Conservation (phyloP, 106 monocot species). For the Agapanthus africanus region DNA sequence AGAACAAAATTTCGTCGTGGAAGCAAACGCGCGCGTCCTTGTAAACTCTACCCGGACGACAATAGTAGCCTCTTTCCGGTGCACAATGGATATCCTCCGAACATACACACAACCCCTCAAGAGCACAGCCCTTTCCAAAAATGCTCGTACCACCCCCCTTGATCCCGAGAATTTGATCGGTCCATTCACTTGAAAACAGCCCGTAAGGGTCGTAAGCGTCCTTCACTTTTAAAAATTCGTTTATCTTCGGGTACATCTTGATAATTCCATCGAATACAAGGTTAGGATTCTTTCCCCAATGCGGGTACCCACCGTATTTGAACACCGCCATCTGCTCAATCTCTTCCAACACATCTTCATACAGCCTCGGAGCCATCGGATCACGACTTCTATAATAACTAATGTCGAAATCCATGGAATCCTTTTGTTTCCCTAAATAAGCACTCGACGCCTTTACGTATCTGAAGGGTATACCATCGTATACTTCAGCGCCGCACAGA, state of each 20-base stretch:
- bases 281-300: constrained; percentile 5
- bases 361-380: constrained; percentile 32
- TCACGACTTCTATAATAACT: constrained; percentile 50
- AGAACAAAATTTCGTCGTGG: no score
- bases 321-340: constrained; percentile 76
- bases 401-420: constrained; percentile 16
- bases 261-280: constrained; percentile 41
- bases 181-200: constrained; percentile 72
- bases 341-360: constrained; percentile 62
- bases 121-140: background rate
- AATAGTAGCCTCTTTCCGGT: background rate
- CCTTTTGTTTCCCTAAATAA: constrained; percentile 37
- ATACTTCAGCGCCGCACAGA: constrained; percentile 42
- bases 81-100: background rate
- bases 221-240: constrained; percentile 41
- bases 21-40: background rate
- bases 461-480: constrained; percentile 37
- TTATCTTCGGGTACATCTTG: constrained; percentile 22
- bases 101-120: background rate
- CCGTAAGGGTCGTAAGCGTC: constrained; percentile 35
- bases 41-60: background rate
- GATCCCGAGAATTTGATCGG: constrained; percentile 48
- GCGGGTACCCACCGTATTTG: constrained; percentile 43
- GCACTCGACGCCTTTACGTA: constrained; percentile 39
- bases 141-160: constrained; percentile 30